Base-by-base conservation (phyloP, 2,329 filamentous ascomycete species). In the Ophioceras dolichostomum region DNA sequence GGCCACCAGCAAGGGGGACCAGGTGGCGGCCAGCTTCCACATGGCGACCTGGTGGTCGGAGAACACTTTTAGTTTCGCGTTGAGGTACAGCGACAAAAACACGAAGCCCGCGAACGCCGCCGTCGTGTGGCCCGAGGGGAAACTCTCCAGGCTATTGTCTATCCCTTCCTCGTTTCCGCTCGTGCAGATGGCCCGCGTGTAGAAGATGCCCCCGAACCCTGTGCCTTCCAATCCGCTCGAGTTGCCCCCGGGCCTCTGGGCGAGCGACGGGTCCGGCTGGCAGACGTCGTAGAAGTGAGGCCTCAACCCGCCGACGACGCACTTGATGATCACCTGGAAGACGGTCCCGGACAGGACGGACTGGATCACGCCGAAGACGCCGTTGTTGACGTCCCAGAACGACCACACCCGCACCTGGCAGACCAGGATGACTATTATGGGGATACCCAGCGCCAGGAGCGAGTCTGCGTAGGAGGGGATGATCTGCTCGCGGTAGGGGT, bases 11-110 rank as follows among this genome's bases (percentile, higher is more conserved):
- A 86, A 57, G 0, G 82, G 81, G 0, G 73, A 67, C 47, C 79
- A 81, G 16, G 75, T 61, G 13, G 65, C 68, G 22, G 80, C 62
- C 10, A 84, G 57, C 59, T 85, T 85, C 81, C 80, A 85, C 67
- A 83, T 75, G 12, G 75, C 65, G 0, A 81, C 73, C 50, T 84
- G 80, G 52, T 81, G 79, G 61, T 83, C 79, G 44, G 73, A 62
- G 47, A 77, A 84, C 38, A 84, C 71, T 64, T 85, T 86, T 45
- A 87, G 67, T 61, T 86, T 86, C 34, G 78, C 81, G 55, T 86
- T 86, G 32, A 87, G 70, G 59, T 85, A 87, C 2, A 86, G 62
- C 45, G 69, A 79, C 3, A 86, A 59, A 51, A 73, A 86, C 18
- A 83, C 66, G 46, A 83, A 79, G 4, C 79, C 79, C 0, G 76